These are phyloP conservation scores for Gossypium australe DNA, from an alignment of 345 rosid genomes.

Conservation along the genomic window DNA sequence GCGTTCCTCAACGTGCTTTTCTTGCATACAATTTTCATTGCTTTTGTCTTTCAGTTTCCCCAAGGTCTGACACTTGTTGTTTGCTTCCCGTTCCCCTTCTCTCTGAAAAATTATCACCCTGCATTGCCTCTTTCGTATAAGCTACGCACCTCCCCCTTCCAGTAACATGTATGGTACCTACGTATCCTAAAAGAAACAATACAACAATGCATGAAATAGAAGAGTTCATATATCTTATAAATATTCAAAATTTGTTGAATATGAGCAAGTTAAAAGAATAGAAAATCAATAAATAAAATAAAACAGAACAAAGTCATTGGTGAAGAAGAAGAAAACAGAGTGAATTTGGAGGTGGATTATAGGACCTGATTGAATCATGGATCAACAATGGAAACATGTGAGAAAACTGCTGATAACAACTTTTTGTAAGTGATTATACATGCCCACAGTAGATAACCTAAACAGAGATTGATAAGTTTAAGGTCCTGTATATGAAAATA, in stretches of 20 bases:
- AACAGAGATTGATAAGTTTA: too few relatives aligned
- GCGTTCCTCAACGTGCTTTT: slow-evolving; percentile 5
- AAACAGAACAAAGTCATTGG: too few relatives aligned
- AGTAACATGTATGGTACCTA: neutral
- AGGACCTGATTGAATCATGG: too few relatives aligned
- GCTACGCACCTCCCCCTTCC: neutral
- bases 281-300: neutral
- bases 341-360: too few relatives aligned
- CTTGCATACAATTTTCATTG: slow-evolving; percentile 3
- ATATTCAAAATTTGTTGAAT: neutral
- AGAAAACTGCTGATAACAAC: too few relatives aligned
- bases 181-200: too few relatives aligned
- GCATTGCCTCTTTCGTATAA: slow-evolving; percentile 38
- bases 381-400: too few relatives aligned
- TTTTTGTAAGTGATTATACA: too few relatives aligned
- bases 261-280: neutral
- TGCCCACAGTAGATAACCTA: too few relatives aligned
- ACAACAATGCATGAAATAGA: neutral
- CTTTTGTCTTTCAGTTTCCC: slow-evolving; percentile 15
- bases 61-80: neutral
- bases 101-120: slow-evolving; percentile 18
- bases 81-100: slow-evolving; percentile 10
- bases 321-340: too few relatives aligned
- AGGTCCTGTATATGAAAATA: too few relatives aligned
- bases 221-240: neutral